Conservation (phyloP, 2,329 filamentous ascomycete genomes). For the Thielaviopsis populi region DNA sequence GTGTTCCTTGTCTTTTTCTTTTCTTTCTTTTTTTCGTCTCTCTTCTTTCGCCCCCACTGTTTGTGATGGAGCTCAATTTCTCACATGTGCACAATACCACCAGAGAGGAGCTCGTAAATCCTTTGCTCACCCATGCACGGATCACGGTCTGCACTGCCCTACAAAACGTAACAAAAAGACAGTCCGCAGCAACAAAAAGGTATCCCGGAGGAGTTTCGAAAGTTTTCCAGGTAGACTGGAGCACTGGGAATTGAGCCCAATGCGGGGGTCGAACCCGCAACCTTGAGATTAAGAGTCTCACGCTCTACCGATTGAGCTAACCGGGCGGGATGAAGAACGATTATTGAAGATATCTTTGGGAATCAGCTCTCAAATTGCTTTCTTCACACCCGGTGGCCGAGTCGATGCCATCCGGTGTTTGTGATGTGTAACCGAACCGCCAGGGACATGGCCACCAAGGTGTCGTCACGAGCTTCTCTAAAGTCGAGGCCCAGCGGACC, state of each 20-base stretch:
- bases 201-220: conserved; percentile 5
- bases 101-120: background rate
- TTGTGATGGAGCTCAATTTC: background rate
- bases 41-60: background rate
- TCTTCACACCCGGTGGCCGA: background rate
- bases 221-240: conserved; percentile 16
- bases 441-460: background rate
- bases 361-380: background rate
- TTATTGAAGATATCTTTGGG: background rate
- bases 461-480: background rate
- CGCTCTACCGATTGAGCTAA: conserved; percentile 60
- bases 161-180: background rate
- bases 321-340: conserved; percentile 27
- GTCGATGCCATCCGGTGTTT: background rate
- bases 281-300: conserved; percentile 49
- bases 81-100: background rate
- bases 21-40: background rate
- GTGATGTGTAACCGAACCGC: background rate
- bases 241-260: conserved; percentile 19
- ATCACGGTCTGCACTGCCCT: background rate
- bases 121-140: background rate
- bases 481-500: background rate
- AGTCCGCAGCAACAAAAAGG: background rate
- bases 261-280: conserved; percentile 29
- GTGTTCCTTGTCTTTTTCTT: background rate